Percentiles rank a stretch among this genome's conserved stretches.
phyloP scores from a whole-genome alignment of 192 early-diverging fungal species.

The Backusella luteola region DNA sequence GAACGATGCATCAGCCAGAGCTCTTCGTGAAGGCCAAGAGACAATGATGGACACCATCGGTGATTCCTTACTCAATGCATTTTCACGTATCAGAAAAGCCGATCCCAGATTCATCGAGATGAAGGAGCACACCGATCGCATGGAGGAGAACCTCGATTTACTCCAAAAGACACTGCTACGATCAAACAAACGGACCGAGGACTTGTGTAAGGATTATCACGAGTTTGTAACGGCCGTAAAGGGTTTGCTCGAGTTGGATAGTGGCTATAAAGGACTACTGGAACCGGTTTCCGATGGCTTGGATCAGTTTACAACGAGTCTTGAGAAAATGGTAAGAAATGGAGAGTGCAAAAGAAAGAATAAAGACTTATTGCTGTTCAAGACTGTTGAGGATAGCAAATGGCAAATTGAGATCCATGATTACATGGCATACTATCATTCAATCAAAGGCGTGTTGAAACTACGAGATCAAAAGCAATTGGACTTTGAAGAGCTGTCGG shows the following conservation, averaged over 20 bases:
- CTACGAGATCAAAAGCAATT: constrained; percentile 94
- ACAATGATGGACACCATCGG: constrained; percentile 81
- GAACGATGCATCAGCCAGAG: constrained; percentile 35
- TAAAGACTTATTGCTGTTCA: not conserved
- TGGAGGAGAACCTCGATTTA: constrained; percentile 82
- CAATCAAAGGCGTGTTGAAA: constrained; percentile 77
- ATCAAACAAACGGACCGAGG: constrained; percentile 70
- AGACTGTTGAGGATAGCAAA: constrained; percentile 54
- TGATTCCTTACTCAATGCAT: constrained; percentile 90
- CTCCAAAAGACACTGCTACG: constrained; percentile 79
- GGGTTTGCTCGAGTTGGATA: constrained; percentile 83
- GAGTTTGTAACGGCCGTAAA: constrained; percentile 75
- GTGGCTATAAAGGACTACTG: constrained; percentile 73
- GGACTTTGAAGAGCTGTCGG: constrained; percentile 87
- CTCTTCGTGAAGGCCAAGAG: constrained; percentile 37
- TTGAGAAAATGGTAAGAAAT: constrained; percentile 60
- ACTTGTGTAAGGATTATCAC: constrained; percentile 72
- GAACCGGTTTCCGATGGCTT: constrained; percentile 69
- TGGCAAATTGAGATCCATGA: constrained; percentile 82
- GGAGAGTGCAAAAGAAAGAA: not conserved
- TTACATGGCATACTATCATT: constrained; percentile 79
- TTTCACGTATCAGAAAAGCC: constrained; percentile 85
- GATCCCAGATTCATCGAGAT: constrained; percentile 85
- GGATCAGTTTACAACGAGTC: constrained; percentile 60
- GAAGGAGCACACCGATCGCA: constrained; percentile 74